Evolutionary conservation across 2,329 filamentous ascomycete species (phyloP), one percentile per base, ranked within the genome.

Genomic region (Cordyceps farinosa): DNA sequence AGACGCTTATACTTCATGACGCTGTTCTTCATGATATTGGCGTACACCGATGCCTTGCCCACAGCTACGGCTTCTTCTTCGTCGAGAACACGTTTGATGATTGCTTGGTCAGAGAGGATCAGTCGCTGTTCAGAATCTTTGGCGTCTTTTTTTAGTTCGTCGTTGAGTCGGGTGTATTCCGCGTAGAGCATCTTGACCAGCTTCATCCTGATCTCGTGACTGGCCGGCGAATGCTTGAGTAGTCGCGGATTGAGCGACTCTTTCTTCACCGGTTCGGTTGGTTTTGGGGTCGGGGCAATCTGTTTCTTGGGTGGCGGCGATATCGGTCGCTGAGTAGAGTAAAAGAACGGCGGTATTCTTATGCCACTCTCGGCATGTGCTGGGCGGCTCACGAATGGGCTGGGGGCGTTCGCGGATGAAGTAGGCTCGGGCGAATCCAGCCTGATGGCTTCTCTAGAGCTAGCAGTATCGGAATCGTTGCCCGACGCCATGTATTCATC

Each of bases 11-110:
- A 87, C 50, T 82, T 82, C 69, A 90, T 83, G 64, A 98, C 89
- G 40, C 87, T 87, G 67, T 92, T 90, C 72, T 93, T 96, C 73
- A 98, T 86, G 32, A 92, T 80, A 69, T 96, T 97, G 8, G 84
- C 80, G 71, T 99, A 99, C 34, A 98, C 86, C 0, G 83, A 76
- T 1, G 83, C 77, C 65, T 88, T 88, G 17, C 88, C 86, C 13
- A 80, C 80, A 1, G 92, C 92, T 8, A 86, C 79, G 42, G 84
- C 84, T 72, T 96, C 87, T 76, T 99, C 96, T 65, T 93, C 87
- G 67, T 94, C 89, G 1, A 94, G 78, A 0, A 87, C 85, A 65
- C 86, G 79, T 67, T 83, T 84, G 65, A 92, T 89, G 29, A 93
- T 79, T 52, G 88, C 84, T 70, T 91, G 86, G 1, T 86, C 80